Conservation (phyloP, 768 basidiomycete genomes). For the Tephrocybe sp. region DNA sequence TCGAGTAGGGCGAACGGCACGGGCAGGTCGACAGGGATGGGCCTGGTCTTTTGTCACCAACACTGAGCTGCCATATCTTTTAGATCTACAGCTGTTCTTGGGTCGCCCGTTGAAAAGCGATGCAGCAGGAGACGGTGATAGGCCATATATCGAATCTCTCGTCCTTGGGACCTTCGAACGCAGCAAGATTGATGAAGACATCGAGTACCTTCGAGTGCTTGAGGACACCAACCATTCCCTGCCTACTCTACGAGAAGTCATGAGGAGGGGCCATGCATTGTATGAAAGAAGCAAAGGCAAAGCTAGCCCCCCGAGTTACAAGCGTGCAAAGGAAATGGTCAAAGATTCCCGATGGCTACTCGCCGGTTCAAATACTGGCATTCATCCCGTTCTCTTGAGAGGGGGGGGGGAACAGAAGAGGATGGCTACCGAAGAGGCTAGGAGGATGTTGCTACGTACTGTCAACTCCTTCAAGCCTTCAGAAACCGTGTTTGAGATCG, state of each 20-base stretch:
- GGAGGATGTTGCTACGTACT: slow-evolving; percentile 65
- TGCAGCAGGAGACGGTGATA: slow-evolving; percentile 49
- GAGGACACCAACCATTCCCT: slow-evolving; percentile 66
- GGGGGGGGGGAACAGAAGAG: slow-evolving; percentile 33
- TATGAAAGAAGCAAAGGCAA: slow-evolving; percentile 93
- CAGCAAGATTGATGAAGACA: slow-evolving; percentile 75
- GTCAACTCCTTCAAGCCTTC: slow-evolving; percentile 80
- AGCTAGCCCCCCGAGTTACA: slow-evolving; percentile 81
- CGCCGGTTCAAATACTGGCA: slow-evolving; percentile 57
- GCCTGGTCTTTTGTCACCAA: slow-evolving; percentile 93
- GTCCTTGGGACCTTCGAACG: slow-evolving; percentile 83
- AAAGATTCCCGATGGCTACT: slow-evolving; percentile 72
- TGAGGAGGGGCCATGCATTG: slow-evolving; percentile 87
- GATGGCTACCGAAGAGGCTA: slow-evolving; percentile 48
- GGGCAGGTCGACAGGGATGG: slow-evolving; percentile 93
- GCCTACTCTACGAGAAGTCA: slow-evolving; percentile 69
- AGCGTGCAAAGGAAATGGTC: slow-evolving; percentile 83
- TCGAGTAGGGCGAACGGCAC: slow-evolving; percentile 93
- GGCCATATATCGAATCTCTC: slow-evolving; percentile 67
- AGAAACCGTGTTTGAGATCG: slow-evolving; percentile 92
- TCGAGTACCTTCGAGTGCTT: slow-evolving; percentile 71
- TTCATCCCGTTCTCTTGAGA: slow-evolving; percentile 69
- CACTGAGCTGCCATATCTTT: slow-evolving; percentile 81
- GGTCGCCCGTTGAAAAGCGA: slow-evolving; percentile 68
- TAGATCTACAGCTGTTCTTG: slow-evolving; percentile 92